Percentiles rank a stretch among this genome's conserved stretches.
phyloP scores from a whole-genome alignment of 306 rosid genomes.

The Cicer yamashitae region DNA sequence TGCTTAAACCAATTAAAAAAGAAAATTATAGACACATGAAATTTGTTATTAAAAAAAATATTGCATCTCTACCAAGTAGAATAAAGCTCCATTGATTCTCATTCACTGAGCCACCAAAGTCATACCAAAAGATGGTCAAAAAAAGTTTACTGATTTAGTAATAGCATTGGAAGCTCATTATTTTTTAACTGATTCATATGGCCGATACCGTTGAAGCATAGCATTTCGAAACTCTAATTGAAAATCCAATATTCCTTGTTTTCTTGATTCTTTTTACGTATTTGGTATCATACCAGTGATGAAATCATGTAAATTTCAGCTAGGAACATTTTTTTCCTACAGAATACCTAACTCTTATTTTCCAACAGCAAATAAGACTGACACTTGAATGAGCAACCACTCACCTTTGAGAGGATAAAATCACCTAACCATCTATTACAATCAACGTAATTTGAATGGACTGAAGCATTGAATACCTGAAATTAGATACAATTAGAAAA shows the following conservation, averaged over 20 bases:
- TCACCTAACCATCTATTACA: conserved; percentile 99
- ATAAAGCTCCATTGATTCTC: neutral
- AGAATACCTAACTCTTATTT: conserved; percentile 22
- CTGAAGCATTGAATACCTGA: conserved; percentile 81
- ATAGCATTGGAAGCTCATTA: conserved; percentile 2
- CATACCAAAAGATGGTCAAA: neutral
- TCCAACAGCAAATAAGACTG: neutral
- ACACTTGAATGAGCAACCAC: conserved; percentile 37
- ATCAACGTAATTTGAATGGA: conserved; percentile 95
- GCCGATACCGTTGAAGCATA: conserved; percentile 14
- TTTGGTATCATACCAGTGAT: conserved; percentile 7
- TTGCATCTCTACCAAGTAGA: conserved; percentile 11
- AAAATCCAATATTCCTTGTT: conserved; percentile 25
- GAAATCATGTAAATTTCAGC: conserved; percentile 35
- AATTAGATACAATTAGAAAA: conserved; percentile 43
- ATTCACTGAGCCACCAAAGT: conserved; percentile 5
- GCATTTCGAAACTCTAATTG: conserved; percentile 6
- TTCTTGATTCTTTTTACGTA: conserved; percentile 5
- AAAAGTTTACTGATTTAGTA: neutral
- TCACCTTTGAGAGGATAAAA: conserved; percentile 94
- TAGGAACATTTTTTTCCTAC: neutral
- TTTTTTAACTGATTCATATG: conserved; percentile 10
- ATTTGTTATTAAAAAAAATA: neutral
- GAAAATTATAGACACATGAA: conserved; percentile 1
- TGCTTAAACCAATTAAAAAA: neutral